Conservation (phyloP, 768 basidiomycete genomes). For the Rhizopogon vesiculosus region DNA sequence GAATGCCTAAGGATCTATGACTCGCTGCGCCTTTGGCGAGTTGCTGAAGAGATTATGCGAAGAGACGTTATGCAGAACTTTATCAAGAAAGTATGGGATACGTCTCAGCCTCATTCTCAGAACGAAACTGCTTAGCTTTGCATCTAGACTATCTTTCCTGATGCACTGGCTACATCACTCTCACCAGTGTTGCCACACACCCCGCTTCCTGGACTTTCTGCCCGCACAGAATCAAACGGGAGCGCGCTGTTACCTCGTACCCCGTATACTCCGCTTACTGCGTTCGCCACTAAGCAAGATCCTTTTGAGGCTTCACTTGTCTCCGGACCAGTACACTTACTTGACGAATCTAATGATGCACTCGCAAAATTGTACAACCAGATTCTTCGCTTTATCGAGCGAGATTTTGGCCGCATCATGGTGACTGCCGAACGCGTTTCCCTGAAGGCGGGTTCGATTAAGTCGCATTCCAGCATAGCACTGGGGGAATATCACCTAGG, state of each 20-base stretch:
- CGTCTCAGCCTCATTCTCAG: neutral
- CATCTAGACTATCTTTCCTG: slow-evolving; percentile 66
- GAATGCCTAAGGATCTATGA: slow-evolving; percentile 84
- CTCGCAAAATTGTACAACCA: slow-evolving; percentile 78
- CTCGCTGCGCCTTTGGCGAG: slow-evolving; percentile 71
- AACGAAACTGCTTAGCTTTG: slow-evolving; percentile 3
- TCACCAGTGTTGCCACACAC: slow-evolving; percentile 78
- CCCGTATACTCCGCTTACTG: slow-evolving; percentile 50
- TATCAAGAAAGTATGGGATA: slow-evolving; percentile 60
- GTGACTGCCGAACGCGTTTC: slow-evolving; percentile 68
- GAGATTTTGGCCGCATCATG: slow-evolving; percentile 72
- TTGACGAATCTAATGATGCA: slow-evolving; percentile 64
- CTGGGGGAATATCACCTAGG: slow-evolving; percentile 3
- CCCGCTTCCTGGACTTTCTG: slow-evolving; percentile 38
- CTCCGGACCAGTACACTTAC: slow-evolving; percentile 40
- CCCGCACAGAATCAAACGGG: slow-evolving; percentile 1
- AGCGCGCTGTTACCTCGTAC: slow-evolving; percentile 45
- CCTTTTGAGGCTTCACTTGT: slow-evolving; percentile 29
- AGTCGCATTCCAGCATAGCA: slow-evolving; percentile 6
- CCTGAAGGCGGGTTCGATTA: slow-evolving; percentile 37
- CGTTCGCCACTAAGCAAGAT: slow-evolving; percentile 38
- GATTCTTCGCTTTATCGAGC: slow-evolving; percentile 74
- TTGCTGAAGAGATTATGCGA: slow-evolving; percentile 85
- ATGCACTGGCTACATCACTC: slow-evolving; percentile 61
- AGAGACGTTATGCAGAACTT: slow-evolving; percentile 69